These are phyloP conservation scores for Syncephalastrum monosporum DNA, from an alignment of 371 early-diverging fungal species.

Conservation along the genomic window DNA sequence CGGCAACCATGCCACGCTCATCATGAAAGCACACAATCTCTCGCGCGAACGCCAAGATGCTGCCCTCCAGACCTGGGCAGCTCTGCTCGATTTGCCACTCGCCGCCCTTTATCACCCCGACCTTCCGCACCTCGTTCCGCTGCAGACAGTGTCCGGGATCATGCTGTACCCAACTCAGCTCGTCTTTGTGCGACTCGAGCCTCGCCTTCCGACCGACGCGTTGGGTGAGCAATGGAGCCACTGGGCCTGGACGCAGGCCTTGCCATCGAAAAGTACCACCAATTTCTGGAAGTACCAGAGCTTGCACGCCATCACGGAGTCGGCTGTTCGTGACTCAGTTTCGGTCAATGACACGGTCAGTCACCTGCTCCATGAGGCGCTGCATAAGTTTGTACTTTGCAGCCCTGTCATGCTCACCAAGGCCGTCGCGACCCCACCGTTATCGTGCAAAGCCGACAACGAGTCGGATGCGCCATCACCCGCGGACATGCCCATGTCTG, in stretches of 20 bases:
- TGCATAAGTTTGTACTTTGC: slow-evolving; percentile 26
- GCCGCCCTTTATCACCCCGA: too few relatives aligned
- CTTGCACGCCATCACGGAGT: slow-evolving; percentile 4
- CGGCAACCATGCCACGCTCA: slow-evolving; percentile 28
- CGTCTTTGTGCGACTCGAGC: slow-evolving; percentile 5
- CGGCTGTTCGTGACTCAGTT: slow-evolving; percentile 15
- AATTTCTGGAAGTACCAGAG: slow-evolving; percentile 16
- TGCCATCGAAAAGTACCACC: slow-evolving; percentile 1
- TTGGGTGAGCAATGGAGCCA: slow-evolving; percentile 42
- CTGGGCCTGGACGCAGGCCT: slow-evolving; percentile 36
- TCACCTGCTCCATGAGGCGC: slow-evolving; percentile 29
- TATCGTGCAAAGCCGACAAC: not conserved
- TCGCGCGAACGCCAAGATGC: too few relatives aligned
- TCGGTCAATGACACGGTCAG: slow-evolving; percentile 12
- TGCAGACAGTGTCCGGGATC: too few relatives aligned
- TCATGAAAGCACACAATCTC: not conserved
- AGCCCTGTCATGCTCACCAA: slow-evolving; percentile 42
- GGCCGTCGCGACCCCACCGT: slow-evolving; percentile 14
- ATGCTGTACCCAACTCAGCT: too few relatives aligned
- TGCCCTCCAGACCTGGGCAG: too few relatives aligned
- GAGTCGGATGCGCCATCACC: slow-evolving; percentile 5
- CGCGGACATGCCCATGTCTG: slow-evolving; percentile 2
- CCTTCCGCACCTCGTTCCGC: too few relatives aligned
- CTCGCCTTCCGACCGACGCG: slow-evolving; percentile 27
- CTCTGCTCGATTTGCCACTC: too few relatives aligned